A percentile compares a stretch with the other conserved stretches of the same genome.
These are phyloP conservation scores for Yamadazyma akitaensis DNA, from an alignment of 805 yeast species.

Conservation along the genomic window DNA sequence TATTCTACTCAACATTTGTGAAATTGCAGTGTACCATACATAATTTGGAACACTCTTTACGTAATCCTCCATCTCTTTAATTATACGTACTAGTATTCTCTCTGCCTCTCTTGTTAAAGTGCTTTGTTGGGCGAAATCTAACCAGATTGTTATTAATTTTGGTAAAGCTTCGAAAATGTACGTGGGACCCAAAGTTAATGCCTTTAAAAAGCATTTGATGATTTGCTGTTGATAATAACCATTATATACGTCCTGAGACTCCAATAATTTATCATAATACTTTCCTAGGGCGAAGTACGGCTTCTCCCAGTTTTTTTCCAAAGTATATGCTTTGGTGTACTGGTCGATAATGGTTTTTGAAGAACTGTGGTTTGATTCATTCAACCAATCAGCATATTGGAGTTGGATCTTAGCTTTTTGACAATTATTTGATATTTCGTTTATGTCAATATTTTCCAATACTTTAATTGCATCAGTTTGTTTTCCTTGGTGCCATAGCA, in stretches of 20 bases:
- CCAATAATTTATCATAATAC: conserved; percentile 74
- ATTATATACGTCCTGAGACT: conserved; percentile 48
- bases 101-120: conserved; percentile 27
- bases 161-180: conserved; percentile 84
- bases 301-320: conserved; percentile 65
- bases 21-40: conserved; percentile 78
- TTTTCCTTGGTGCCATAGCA: conserved; percentile 88
- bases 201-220: conserved; percentile 53
- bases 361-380: conserved; percentile 77
- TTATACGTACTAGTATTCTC: conserved; percentile 41
- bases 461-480: conserved; percentile 77
- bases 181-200: conserved; percentile 59
- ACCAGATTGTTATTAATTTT: conserved; percentile 86
- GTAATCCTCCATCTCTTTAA: conserved; percentile 46
- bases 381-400: conserved; percentile 85
- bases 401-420: conserved; percentile 52
- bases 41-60: conserved; percentile 45
- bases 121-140: conserved; percentile 57
- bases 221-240: conserved; percentile 57
- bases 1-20: conserved; percentile 81
- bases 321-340: conserved; percentile 55
- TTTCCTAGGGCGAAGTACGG: conserved; percentile 79
- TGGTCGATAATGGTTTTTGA: conserved; percentile 69
- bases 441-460: conserved; percentile 38
- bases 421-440: neutral